phyloP scores from a whole-genome alignment of 2,329 filamentous ascomycete genomes.

The Colletotrichum sojae region DNA sequence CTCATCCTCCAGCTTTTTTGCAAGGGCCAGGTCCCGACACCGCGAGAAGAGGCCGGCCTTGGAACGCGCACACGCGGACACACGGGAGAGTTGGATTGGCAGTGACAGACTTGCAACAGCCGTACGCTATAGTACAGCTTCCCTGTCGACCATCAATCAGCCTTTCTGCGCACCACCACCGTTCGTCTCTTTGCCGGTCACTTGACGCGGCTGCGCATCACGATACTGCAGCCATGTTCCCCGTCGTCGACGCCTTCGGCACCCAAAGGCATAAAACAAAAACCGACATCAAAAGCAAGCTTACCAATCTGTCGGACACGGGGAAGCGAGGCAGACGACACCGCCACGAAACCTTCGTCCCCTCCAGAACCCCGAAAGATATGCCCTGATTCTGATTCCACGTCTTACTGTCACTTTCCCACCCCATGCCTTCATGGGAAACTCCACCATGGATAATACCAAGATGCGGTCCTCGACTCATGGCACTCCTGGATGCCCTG shows the following conservation, averaged over 20 bases:
- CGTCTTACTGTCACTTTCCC: neutral
- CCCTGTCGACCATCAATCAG: conserved; percentile 14
- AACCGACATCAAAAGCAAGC: neutral
- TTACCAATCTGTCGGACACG: conserved; percentile 3
- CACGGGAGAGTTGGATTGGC: neutral
- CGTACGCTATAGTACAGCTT: neutral
- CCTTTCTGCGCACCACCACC: conserved; percentile 11
- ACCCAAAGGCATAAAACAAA: conserved; percentile 8
- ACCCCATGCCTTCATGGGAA: neutral
- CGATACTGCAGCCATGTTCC: conserved; percentile 4
- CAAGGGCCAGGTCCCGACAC: neutral
- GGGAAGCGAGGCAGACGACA: neutral
- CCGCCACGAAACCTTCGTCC: conserved; percentile 12
- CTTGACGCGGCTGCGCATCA: conserved; percentile 7
- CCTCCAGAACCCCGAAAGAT: neutral
- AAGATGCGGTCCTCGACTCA: conserved; percentile 13
- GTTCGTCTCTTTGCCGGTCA: conserved; percentile 14
- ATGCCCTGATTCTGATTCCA: conserved; percentile 21
- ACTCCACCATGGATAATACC: conserved; percentile 24
- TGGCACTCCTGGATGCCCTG: conserved; percentile 6
- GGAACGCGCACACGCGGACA: neutral
- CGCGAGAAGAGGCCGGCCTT: neutral
- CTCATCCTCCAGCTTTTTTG: neutral
- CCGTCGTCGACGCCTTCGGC: neutral
- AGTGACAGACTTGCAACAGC: conserved; percentile 7